phyloP scores from a whole-genome alignment of 371 early-diverging fungal species.

The Apophysomyces variabilis region DNA sequence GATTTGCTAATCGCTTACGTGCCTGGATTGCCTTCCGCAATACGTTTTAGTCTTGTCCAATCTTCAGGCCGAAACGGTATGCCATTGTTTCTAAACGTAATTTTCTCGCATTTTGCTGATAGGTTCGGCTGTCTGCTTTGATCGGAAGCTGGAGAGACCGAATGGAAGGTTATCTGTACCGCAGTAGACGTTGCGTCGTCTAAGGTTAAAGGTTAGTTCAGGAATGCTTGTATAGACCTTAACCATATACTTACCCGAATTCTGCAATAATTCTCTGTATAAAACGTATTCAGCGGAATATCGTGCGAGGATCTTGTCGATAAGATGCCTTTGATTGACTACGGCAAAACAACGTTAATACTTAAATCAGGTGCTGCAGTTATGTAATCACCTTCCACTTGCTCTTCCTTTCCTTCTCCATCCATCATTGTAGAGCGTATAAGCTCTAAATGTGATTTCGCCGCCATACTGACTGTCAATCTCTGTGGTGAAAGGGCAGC shows the following conservation, averaged over 20 bases:
- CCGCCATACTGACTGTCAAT: background rate
- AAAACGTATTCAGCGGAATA: slow-evolving; percentile 80
- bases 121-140: slow-evolving; percentile 47
- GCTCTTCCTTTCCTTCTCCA: slow-evolving; percentile 57
- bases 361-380: background rate
- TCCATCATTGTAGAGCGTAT: slow-evolving; percentile 52
- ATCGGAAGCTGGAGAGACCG: slow-evolving; percentile 30
- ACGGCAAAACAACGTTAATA: slow-evolving; percentile 10
- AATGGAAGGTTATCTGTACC: slow-evolving; percentile 63
- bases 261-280: slow-evolving; percentile 78
- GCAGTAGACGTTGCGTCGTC: slow-evolving; percentile 68
- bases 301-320: slow-evolving; percentile 92
- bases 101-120: slow-evolving; percentile 58
- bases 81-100: slow-evolving; percentile 87
- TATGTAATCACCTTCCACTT: slow-evolving; percentile 56
- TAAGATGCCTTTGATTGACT: slow-evolving; percentile 91
- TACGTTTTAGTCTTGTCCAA: slow-evolving; percentile 82
- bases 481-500: too few relatives aligned
- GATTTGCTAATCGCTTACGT: background rate
- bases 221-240: background rate
- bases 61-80: slow-evolving; percentile 82
- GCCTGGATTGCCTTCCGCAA: slow-evolving; percentile 93
- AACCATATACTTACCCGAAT: slow-evolving; percentile 37
- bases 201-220: slow-evolving; percentile 15
- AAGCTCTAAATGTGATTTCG: slow-evolving; percentile 28